Evolutionary conservation across 371 early-diverging fungal species (phyloP).

Genomic region (Dichotomocladium elegans): DNA sequence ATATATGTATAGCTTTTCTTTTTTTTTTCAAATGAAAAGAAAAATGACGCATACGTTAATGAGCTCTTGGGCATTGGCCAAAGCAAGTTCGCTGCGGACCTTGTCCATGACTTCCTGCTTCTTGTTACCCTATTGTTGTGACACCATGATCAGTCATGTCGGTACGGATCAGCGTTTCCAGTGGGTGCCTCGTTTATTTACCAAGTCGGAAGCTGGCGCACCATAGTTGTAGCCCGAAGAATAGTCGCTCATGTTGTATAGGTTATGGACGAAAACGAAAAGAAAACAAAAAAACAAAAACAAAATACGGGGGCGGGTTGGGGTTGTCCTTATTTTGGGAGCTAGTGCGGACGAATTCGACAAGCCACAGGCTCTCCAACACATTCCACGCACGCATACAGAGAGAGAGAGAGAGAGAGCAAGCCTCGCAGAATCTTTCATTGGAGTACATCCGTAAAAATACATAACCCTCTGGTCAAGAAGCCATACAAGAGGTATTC

Average conservation of each 20-base stretch:
- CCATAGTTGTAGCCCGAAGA: conserved; percentile 37
- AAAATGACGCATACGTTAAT: conserved; percentile 56
- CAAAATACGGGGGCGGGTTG: too few relatives aligned
- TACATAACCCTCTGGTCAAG: too few relatives aligned
- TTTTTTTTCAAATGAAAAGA: neutral
- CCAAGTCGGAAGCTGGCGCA: conserved; percentile 15
- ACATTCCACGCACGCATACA: too few relatives aligned
- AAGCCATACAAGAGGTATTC: too few relatives aligned
- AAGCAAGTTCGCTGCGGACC: conserved; percentile 77
- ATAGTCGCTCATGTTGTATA: conserved; percentile 34
- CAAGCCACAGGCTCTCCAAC: too few relatives aligned
- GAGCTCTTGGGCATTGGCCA: conserved; percentile 87
- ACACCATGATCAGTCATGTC: neutral
- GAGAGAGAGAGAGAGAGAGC: too few relatives aligned
- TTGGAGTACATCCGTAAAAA: too few relatives aligned
- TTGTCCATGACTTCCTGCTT: conserved; percentile 86
- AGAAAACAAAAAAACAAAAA: too few relatives aligned
- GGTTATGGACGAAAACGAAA: neutral
- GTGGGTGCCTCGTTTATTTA: conserved; percentile 3
- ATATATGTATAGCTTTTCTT: neutral
- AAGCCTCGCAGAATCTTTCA: too few relatives aligned
- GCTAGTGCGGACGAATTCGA: too few relatives aligned
- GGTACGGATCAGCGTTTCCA: neutral
- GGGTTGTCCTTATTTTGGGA: too few relatives aligned
- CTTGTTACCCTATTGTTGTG: conserved; percentile 44